Percentiles rank a stretch among this genome's conserved stretches.
phyloP scores from a whole-genome alignment of 768 basidiomycete genomes.

The Phylloporus arenicola region DNA sequence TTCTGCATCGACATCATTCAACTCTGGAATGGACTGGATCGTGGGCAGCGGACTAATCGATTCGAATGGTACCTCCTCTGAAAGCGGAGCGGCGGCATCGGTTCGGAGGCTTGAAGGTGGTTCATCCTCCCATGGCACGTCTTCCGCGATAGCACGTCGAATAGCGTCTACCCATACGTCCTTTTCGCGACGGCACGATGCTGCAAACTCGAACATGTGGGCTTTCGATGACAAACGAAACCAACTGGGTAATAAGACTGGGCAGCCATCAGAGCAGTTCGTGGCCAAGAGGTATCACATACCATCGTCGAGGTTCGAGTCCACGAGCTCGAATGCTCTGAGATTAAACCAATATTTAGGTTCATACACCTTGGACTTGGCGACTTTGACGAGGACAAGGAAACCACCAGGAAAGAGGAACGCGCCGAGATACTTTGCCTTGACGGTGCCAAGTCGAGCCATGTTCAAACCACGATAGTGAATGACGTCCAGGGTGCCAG shows the following conservation, averaged over 20 bases:
- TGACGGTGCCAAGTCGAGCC: constrained; percentile 46
- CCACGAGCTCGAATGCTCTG: constrained; percentile 63
- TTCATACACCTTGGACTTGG: constrained; percentile 76
- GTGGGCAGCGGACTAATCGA: constrained; percentile 42
- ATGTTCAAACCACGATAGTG: constrained; percentile 50
- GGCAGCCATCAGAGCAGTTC: constrained; percentile 3
- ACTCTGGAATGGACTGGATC: constrained; percentile 54
- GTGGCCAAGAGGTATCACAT: constrained; percentile 27
- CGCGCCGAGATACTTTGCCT: constrained; percentile 82
- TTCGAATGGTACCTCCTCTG: constrained; percentile 38
- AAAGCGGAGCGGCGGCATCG: constrained; percentile 34
- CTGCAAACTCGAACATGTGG: constrained; percentile 81
- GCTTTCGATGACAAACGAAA: constrained; percentile 68
- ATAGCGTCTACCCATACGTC: constrained; percentile 79
- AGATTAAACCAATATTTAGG: constrained; percentile 86
- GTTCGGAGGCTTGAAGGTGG: constrained; percentile 58
- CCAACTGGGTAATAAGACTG: constrained; percentile 76
- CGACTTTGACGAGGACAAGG: constrained; percentile 80
- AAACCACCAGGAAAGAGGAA: constrained; percentile 88
- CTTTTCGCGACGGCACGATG: constrained; percentile 80
- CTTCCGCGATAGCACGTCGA: constrained; percentile 42
- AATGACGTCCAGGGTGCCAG: constrained; percentile 86
- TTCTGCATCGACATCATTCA: constrained; percentile 26
- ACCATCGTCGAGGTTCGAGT: constrained; percentile 73
- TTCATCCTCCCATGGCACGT: constrained; percentile 49